Base-by-base conservation (phyloP, 352 stramenopile species). In the Globisporangium iwayamae region DNA sequence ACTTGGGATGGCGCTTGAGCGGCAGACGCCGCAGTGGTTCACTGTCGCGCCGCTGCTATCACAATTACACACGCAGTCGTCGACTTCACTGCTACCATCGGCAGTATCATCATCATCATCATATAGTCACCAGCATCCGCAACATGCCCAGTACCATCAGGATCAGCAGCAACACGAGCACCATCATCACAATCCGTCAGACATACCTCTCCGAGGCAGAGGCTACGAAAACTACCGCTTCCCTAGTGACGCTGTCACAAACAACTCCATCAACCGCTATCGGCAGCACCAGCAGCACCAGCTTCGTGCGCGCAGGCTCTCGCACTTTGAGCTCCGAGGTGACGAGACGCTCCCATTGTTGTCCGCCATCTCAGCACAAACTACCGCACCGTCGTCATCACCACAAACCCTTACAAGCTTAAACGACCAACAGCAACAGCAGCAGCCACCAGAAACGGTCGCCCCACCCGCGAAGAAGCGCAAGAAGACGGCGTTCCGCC, bases 401-500 rank as follows among this genome's bases (percentile, higher is more conserved):
- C 32, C 25, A 20, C 25, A 36, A 18, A 60, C 22, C 16, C 38
- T 50, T 22, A 51, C 18, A 22, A 62, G 25, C 14, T 30, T 25
- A 14, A 11, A 50, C 5, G 22, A 51, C 14, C 22, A 65, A 2
- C 60, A 53, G 7, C 48, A 52, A 41, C 60, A 60, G 30, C 13
- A n/a, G 25, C 48, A 59, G 36, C 11, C 18, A 10, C 14, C 39
- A 3, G 14, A 43, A 34, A 48, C 16, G 18, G 16, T 45, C 28
- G 28, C 51, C 13, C 52, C 32, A 8, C 45, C 45, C 7, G 62
- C 34, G 14, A 77, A 67, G 39, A 83, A 81, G 34, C 78, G 78
- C 55, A 87, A 85, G 61, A 66, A 70, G 30, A 60, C 71, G 13
- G 68, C 76, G 3, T 69, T 81, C 60, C 81, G 81, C 9, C 77